Evolutionary conservation across 208 protist genomes (phyloP).

Genomic region (Crithidia mellificae): DNA sequence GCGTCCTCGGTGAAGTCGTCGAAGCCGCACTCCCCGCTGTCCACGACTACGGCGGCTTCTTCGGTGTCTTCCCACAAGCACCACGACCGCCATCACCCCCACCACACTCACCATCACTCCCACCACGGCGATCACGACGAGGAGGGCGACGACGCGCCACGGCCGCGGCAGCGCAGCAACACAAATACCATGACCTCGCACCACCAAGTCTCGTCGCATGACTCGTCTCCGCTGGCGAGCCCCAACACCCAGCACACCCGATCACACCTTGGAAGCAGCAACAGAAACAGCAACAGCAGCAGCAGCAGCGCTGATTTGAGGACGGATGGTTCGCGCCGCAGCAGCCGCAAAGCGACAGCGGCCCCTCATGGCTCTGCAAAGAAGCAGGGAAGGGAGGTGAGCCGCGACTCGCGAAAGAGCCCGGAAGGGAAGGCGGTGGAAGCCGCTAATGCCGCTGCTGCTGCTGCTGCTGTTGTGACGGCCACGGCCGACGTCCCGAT

Average conservation of each 20-base stretch:
- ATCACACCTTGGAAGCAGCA: neutral
- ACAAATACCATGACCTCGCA: neutral
- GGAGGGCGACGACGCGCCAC: no score
- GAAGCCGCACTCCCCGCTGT: neutral
- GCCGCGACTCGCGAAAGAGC: neutral
- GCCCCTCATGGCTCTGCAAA: neutral
- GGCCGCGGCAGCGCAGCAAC: no score
- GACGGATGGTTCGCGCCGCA: neutral
- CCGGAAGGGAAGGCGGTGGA: no score
- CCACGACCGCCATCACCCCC: neutral
- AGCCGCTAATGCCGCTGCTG: no score
- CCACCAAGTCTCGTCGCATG: neutral
- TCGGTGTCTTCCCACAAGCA: slow-evolving; percentile 1
- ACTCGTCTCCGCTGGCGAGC: neutral
- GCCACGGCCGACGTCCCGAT: neutral
- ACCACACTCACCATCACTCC: no score
- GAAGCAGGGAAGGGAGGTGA: neutral
- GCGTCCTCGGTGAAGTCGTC: neutral
- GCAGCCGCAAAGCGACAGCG: no score
- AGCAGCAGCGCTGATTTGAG: neutral
- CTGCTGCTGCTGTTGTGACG: no score
- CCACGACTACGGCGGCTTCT: neutral
- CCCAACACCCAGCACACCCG: neutral
- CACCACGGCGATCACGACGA: no score
- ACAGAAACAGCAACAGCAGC: neutral